These are phyloP conservation scores for Aspergillus pseudoviridinutans DNA, from an alignment of 2,329 filamentous ascomycete genomes.

Conservation along the genomic window DNA sequence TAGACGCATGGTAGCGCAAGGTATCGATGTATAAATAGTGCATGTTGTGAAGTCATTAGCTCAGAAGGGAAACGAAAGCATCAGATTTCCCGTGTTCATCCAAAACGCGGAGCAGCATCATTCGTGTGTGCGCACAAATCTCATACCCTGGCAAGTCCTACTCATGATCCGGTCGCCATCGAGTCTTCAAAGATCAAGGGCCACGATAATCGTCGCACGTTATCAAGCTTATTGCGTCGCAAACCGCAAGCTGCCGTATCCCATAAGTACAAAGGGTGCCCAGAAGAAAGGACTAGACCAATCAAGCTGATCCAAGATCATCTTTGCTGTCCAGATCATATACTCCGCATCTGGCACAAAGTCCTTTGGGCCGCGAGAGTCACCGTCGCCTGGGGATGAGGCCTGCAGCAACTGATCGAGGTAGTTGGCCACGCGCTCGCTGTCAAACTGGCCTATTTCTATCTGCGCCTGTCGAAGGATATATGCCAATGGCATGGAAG, in stretches of 20 bases:
- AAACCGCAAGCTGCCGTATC: slow-evolving; percentile 21
- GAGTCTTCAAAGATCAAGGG: no score
- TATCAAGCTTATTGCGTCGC: no score
- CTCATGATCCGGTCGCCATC: no score
- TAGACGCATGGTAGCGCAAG: no score
- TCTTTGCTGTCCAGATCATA: slow-evolving; percentile 15
- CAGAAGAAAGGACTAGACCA: slow-evolving; percentile 23
- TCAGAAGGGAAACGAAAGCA: no score
- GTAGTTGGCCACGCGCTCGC: slow-evolving; percentile 11
- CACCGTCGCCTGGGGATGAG: slow-evolving; percentile 2
- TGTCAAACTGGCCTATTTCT: slow-evolving; percentile 16
- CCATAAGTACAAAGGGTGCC: slow-evolving; percentile 21
- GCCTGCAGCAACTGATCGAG: slow-evolving; percentile 17
- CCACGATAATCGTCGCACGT: no score
- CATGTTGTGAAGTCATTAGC: no score
- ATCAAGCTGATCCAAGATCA: slow-evolving; percentile 20
- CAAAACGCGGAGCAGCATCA: no score
- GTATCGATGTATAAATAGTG: no score
- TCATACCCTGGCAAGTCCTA: no score
- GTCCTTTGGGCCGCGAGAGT: slow-evolving; percentile 8
- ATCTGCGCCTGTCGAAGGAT: slow-evolving; percentile 16
- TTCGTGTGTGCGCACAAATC: no score
- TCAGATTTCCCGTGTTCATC: no score
- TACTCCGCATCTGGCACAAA: slow-evolving; percentile 19
- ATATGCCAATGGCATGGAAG: slow-evolving; percentile 10